Evolutionary conservation across 2,329 filamentous ascomycete genomes (phyloP).

Genomic region (Apiospora malaysiana): DNA sequence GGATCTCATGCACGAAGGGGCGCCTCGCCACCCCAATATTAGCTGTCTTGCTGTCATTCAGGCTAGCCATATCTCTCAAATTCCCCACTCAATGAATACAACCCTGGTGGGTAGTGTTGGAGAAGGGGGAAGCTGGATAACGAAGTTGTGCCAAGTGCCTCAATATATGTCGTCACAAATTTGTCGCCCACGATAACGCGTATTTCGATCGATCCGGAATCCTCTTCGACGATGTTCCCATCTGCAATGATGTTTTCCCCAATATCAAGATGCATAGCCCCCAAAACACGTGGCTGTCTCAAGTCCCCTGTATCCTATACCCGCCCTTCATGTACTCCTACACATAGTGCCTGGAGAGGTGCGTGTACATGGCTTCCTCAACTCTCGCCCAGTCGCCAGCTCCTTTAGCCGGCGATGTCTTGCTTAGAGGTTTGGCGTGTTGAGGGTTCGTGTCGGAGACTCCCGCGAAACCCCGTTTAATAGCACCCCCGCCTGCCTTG

Average conservation of each 20-base stretch:
- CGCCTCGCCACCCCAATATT: background rate
- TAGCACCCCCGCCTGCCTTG: background rate
- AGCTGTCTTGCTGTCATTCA: background rate
- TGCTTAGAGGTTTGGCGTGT: background rate
- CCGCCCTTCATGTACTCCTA: background rate
- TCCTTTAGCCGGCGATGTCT: background rate
- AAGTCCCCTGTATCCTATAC: background rate
- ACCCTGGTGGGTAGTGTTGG: no score
- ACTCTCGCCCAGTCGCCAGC: constrained; percentile 25
- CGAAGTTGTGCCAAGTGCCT: background rate
- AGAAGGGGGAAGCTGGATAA: background rate
- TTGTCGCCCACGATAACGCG: background rate
- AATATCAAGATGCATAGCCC: background rate
- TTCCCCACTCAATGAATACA: no score
- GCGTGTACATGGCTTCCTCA: constrained; percentile 31
- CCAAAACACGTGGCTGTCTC: background rate
- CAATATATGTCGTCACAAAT: no score
- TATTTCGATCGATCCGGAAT: background rate
- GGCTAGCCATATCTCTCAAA: background rate
- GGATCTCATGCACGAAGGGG: background rate
- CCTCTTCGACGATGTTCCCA: background rate
- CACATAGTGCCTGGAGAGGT: constrained; percentile 24
- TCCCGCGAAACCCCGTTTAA: background rate
- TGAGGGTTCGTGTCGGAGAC: background rate
- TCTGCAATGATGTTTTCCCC: no score